phyloP scores from a whole-genome alignment of 306 rosid species.

The Macrotyloma uniflorum region DNA sequence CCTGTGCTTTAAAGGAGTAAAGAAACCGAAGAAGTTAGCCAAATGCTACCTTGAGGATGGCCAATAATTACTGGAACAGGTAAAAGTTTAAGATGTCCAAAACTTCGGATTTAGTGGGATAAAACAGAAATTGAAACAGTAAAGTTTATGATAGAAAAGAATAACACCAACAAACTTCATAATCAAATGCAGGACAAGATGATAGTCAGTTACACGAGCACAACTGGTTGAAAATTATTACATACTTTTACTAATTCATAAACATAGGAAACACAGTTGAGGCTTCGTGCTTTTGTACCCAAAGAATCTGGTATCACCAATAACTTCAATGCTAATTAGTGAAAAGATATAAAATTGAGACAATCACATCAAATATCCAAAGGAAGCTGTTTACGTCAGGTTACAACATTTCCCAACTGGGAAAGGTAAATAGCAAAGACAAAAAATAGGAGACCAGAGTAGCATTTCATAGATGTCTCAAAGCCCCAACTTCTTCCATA shows the following conservation, averaged over 20 bases:
- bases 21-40: background rate
- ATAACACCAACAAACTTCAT: background rate
- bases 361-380: background rate
- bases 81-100: background rate
- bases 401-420: background rate
- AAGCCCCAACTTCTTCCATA: conserved; percentile 1
- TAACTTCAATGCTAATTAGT: background rate
- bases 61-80: conserved; percentile 24
- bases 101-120: background rate
- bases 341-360: conserved; percentile 24
- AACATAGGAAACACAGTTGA: conserved; percentile 19
- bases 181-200: background rate
- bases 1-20: background rate
- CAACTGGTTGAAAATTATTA: background rate
- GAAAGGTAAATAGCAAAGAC: background rate
- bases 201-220: background rate
- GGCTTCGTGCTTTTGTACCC: conserved; percentile 15
- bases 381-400: background rate
- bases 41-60: background rate
- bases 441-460: conserved; percentile 9
- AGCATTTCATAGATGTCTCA: background rate
- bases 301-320: background rate
- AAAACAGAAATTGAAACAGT: background rate
- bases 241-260: background rate
- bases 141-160: background rate